phyloP scores from a whole-genome alignment of 495 filamentous ascomycete species.

The Parathielavia appendiculata region DNA sequence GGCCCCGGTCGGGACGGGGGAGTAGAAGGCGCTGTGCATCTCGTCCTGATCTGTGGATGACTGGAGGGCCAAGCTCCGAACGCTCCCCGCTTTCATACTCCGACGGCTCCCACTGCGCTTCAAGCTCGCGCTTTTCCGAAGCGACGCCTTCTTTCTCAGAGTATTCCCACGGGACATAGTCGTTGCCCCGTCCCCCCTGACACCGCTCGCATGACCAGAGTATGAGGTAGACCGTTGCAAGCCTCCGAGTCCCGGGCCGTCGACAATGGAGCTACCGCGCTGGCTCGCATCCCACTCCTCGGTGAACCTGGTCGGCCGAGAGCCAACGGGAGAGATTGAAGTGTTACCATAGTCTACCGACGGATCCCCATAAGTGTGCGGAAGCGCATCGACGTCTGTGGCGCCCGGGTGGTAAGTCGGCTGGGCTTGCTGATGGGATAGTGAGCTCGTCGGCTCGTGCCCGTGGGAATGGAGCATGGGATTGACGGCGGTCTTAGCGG shows the following conservation, averaged over 20 bases:
- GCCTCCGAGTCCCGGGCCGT: slow-evolving; percentile 33
- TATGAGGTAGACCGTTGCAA: slow-evolving; percentile 47
- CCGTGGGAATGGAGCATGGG: slow-evolving; percentile 17
- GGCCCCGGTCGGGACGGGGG: slow-evolving; percentile 80
- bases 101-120: slow-evolving; percentile 73
- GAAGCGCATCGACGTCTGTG: slow-evolving; percentile 36
- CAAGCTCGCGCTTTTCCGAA: slow-evolving; percentile 67
- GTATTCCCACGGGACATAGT: slow-evolving; percentile 67
- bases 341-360: slow-evolving; percentile 31
- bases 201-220: slow-evolving; percentile 39
- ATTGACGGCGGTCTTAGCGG: slow-evolving; percentile 20
- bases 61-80: slow-evolving; percentile 65
- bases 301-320: slow-evolving; percentile 49
- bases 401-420: slow-evolving; percentile 19
- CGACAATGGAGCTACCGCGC: slow-evolving; percentile 57
- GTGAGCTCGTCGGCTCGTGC: slow-evolving; percentile 17
- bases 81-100: slow-evolving; percentile 74
- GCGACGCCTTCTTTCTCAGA: slow-evolving; percentile 76
- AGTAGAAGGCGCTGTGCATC: slow-evolving; percentile 76
- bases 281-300: slow-evolving; percentile 70
- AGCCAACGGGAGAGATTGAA: slow-evolving; percentile 21
- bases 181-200: slow-evolving; percentile 30
- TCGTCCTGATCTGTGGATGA: slow-evolving; percentile 60
- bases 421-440: slow-evolving; percentile 25
- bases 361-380: slow-evolving; percentile 42